phyloP scores from a whole-genome alignment of 2,329 filamentous ascomycete genomes.

The Colletotrichum sublineola region DNA sequence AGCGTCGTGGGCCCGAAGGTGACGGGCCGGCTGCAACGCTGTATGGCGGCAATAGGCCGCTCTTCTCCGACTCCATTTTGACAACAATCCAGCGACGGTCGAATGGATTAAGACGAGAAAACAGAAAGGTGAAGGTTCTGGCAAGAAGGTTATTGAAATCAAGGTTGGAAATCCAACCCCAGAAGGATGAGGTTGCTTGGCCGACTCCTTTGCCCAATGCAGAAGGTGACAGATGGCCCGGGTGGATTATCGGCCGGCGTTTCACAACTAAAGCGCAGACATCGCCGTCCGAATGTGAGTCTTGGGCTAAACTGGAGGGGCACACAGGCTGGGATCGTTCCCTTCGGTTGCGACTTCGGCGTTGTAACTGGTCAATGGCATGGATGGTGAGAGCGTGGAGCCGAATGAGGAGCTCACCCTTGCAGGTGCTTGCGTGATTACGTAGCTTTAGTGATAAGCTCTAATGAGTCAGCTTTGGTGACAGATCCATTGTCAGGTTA shows the following conservation, averaged over 20 bases:
- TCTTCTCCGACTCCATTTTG: slow-evolving; percentile 53
- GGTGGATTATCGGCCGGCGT: slow-evolving; percentile 37
- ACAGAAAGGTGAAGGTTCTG: not conserved
- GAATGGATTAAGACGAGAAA: not conserved
- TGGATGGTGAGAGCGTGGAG: slow-evolving; percentile 41
- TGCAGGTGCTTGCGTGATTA: slow-evolving; percentile 33
- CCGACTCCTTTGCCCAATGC: slow-evolving; percentile 31
- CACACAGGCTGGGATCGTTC: slow-evolving; percentile 16
- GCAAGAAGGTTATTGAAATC: slow-evolving; percentile 18
- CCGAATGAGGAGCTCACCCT: slow-evolving; percentile 39
- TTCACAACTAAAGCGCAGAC: slow-evolving; percentile 31
- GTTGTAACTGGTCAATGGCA: slow-evolving; percentile 34
- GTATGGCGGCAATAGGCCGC: slow-evolving; percentile 59
- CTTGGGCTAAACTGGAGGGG: slow-evolving; percentile 19
- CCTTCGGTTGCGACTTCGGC: slow-evolving; percentile 40
- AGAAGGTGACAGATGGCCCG: slow-evolving; percentile 38
- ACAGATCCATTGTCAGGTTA: no score
- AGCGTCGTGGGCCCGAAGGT: slow-evolving; percentile 41
- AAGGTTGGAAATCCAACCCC: not conserved
- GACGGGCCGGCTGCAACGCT: slow-evolving; percentile 49
- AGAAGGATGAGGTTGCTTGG: slow-evolving; percentile 22
- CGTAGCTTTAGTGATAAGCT: slow-evolving; percentile 37
- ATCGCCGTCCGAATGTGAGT: slow-evolving; percentile 26
- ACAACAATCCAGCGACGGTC: not conserved
- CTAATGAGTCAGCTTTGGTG: not conserved